A percentile compares a stretch with the other conserved stretches of the same genome.
phyloP scores from a whole-genome alignment of 148 eudicot genomes.

The Chenopodium album region DNA sequence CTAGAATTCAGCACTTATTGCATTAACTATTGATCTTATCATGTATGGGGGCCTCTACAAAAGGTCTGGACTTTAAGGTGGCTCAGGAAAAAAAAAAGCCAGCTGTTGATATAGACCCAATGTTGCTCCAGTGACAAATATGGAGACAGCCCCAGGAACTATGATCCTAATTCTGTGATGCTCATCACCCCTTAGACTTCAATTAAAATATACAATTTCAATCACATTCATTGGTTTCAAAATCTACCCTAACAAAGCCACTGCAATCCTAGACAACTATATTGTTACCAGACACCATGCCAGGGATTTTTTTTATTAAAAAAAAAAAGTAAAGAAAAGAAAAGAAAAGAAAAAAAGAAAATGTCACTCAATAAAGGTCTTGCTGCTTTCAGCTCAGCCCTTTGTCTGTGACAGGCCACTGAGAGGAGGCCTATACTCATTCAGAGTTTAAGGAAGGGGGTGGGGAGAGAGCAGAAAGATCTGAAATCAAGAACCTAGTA shows the following conservation, averaged over 20 bases:
- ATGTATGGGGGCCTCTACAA: background rate
- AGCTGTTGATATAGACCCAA: background rate
- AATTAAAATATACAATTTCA: background rate
- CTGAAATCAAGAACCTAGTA: background rate
- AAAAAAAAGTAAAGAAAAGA: too few relatives aligned
- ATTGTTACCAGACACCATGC: background rate
- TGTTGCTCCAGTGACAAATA: background rate
- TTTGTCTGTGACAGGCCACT: background rate
- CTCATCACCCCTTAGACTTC: background rate
- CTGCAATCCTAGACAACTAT: background rate
- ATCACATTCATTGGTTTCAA: background rate
- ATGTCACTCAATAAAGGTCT: background rate
- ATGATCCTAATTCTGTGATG: background rate
- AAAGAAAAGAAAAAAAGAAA: background rate
- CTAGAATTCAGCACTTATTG: background rate
- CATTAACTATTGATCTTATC: background rate
- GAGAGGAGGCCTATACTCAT: background rate
- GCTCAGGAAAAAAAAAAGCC: background rate
- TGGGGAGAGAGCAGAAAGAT: background rate
- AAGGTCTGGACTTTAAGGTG: background rate
- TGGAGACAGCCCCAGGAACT: background rate
- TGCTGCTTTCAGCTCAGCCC: background rate
- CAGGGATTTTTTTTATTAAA: too few relatives aligned
- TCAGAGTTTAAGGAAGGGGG: background rate
- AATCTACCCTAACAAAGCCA: background rate